Evolutionary conservation across 225 moss, liverwort and hornwort genomes (phyloP).

Genomic region (Pseudoscleropodium purum): DNA sequence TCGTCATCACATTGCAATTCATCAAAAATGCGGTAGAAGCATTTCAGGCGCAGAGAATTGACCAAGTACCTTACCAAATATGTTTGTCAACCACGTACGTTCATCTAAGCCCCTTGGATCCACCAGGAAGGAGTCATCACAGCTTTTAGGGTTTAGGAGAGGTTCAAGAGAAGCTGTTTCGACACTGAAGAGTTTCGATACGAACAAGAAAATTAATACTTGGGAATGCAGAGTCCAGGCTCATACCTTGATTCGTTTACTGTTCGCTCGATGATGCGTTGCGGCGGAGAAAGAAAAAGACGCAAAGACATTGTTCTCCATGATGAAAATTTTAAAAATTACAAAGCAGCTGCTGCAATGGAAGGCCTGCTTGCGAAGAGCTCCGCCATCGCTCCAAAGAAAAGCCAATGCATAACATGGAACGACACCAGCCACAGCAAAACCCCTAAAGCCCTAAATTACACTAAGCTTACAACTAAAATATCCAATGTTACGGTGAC

Average conservation of each 20-base stretch:
- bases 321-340: neutral
- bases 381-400: neutral
- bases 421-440: no score
- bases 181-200: neutral
- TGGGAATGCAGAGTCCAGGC: neutral
- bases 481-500: neutral
- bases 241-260: neutral
- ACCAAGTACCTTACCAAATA: neutral
- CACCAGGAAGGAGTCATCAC: neutral
- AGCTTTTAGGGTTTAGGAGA: neutral
- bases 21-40: neutral
- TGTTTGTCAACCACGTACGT: neutral
- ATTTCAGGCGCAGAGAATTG: neutral
- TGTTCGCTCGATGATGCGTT: neutral
- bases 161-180: neutral
- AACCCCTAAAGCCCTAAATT: neutral
- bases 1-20: neutral
- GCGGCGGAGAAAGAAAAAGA: slow-evolving; percentile 26
- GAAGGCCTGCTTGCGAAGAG: neutral
- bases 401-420: neutral
- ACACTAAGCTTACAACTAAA: neutral
- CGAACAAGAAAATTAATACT: neutral
- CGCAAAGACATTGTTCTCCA: slow-evolving; percentile 43
- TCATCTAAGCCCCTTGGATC: neutral
- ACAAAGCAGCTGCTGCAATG: neutral